Conservation (phyloP, 1,284 basidiomycete species). For the Ceratobasidium sp. region DNA sequence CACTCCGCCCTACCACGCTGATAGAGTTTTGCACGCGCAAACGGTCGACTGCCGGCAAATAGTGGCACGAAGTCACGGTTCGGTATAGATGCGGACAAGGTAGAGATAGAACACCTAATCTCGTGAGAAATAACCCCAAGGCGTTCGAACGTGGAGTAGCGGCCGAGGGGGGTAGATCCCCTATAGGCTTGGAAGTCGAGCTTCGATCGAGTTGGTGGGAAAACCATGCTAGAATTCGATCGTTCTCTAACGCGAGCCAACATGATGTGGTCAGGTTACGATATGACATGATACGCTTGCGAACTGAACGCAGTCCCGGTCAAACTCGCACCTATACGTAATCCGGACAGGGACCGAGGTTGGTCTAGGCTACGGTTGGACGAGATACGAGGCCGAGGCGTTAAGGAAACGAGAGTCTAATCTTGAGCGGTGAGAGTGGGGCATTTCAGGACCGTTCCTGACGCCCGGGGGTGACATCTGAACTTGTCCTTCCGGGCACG, state of each 20-base stretch:
- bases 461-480: background rate
- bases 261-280: background rate
- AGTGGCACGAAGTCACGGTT: background rate
- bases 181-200: background rate
- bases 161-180: background rate
- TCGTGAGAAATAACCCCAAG: background rate
- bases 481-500: background rate
- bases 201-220: background rate
- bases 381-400: background rate
- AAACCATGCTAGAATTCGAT: background rate
- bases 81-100: background rate
- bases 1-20: background rate
- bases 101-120: background rate
- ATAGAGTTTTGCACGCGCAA: background rate
- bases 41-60: background rate
- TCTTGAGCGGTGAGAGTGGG: background rate
- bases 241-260: background rate
- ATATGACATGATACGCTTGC: constrained; percentile 11
- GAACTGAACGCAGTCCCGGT: background rate
- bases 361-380: background rate
- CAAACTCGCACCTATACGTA: background rate
- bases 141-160: background rate
- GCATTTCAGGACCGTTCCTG: background rate
- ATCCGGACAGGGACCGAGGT: background rate
- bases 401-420: background rate